Evolutionary conservation across 441 rosid species (phyloP).

Genomic region (Geranium incanum): DNA sequence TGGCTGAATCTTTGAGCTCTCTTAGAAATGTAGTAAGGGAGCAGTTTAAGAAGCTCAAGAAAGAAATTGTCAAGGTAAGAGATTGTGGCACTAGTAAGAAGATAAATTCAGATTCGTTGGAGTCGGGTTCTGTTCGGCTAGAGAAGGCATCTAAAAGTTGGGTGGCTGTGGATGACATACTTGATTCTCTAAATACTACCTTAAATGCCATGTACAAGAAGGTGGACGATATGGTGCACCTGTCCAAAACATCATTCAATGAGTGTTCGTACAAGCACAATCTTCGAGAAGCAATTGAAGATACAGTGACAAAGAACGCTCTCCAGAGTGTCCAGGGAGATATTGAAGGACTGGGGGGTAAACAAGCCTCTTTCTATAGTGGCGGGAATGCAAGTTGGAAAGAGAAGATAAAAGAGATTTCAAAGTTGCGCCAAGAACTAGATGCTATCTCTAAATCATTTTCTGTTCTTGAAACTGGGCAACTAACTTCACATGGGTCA

Average conservation of each 20-base stretch:
- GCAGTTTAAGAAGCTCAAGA: constrained; percentile 51
- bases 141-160: constrained; percentile 39
- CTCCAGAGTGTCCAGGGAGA: constrained; percentile 50
- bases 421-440: constrained; percentile 59
- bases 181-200: constrained; percentile 42
- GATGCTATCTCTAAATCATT: constrained; percentile 51
- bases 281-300: constrained; percentile 43
- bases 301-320: constrained; percentile 37
- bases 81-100: constrained; percentile 30
- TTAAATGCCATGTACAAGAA: constrained; percentile 35
- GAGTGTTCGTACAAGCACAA: constrained; percentile 52
- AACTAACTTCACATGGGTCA: constrained; percentile 42
- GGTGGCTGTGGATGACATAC: constrained; percentile 39
- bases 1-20: constrained; percentile 33
- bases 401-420: constrained; percentile 54
- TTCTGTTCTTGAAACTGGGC: constrained; percentile 44
- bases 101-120: constrained; percentile 33
- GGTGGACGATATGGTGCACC: constrained; percentile 28
- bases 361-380: constrained; percentile 30
- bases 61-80: constrained; percentile 47
- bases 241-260: constrained; percentile 33
- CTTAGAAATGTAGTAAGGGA: constrained; percentile 35
- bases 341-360: constrained; percentile 43
- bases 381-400: constrained; percentile 30
- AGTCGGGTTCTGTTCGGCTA: constrained; percentile 36